Percentiles rank a stretch among this genome's conserved stretches.
Evolutionary conservation across 2,329 filamentous ascomycete species (phyloP).

Genomic region (Cladosporium cucumerinum): DNA sequence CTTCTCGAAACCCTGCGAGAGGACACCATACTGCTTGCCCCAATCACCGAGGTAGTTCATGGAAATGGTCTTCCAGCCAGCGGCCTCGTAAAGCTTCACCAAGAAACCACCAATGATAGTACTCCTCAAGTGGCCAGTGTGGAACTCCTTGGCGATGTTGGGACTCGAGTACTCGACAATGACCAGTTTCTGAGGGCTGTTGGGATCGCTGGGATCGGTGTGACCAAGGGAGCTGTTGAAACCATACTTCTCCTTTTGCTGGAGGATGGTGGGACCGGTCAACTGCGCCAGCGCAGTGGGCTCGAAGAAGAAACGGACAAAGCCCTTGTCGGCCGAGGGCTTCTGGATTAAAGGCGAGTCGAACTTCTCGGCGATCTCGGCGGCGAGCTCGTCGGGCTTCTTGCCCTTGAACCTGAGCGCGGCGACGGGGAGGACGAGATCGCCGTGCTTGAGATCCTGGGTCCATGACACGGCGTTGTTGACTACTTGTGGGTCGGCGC

Average conservation of each 20-base stretch:
- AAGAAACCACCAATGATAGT: slow-evolving; percentile 75
- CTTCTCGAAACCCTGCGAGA: slow-evolving; percentile 70
- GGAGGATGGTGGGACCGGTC: slow-evolving; percentile 67
- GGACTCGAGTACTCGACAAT: slow-evolving; percentile 82
- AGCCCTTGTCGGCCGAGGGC: slow-evolving; percentile 64
- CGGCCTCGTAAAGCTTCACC: slow-evolving; percentile 63
- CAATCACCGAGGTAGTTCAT: slow-evolving; percentile 79
- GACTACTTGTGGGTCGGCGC: slow-evolving; percentile 67
- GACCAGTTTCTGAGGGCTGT: slow-evolving; percentile 61
- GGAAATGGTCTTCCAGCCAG: slow-evolving; percentile 67
- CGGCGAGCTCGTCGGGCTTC: slow-evolving; percentile 55
- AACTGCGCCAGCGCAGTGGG: slow-evolving; percentile 61
- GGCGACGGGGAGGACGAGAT: slow-evolving; percentile 73
- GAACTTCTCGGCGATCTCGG: slow-evolving; percentile 52
- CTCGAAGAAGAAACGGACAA: slow-evolving; percentile 79
- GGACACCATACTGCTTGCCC: slow-evolving; percentile 70
- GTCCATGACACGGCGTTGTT: slow-evolving; percentile 78
- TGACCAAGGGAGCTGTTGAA: slow-evolving; percentile 58
- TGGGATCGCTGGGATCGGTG: slow-evolving; percentile 59
- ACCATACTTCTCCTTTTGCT: slow-evolving; percentile 60
- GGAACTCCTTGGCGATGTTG: slow-evolving; percentile 82
- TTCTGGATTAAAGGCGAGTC: slow-evolving; percentile 70
- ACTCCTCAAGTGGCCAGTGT: slow-evolving; percentile 69
- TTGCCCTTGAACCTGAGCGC: slow-evolving; percentile 71
- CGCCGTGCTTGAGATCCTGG: slow-evolving; percentile 73